Evolutionary conservation across 1,139 yeast genomes (phyloP).

Genomic region (Fermentozyma sake): DNA sequence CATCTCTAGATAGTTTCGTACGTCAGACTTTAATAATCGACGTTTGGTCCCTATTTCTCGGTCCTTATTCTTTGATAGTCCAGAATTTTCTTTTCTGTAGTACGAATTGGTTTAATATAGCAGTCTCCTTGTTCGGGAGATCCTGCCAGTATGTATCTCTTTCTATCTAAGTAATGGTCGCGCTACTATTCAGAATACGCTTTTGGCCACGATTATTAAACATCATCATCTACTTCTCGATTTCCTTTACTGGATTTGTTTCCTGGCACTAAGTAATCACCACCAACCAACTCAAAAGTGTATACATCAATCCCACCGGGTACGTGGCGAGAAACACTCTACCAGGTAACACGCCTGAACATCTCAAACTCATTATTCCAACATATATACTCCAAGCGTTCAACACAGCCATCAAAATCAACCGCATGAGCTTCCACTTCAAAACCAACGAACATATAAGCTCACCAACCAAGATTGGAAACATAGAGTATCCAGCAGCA

Average conservation of each 20-base stretch:
- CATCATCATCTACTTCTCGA: constrained; percentile 3
- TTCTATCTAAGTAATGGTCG: too few species aligned
- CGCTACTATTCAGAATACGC: too few species aligned
- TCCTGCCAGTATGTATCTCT: too few species aligned
- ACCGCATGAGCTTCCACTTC: constrained; percentile 50
- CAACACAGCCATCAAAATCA: constrained; percentile 48
- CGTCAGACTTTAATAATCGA: too few species aligned
- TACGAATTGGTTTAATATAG: too few species aligned
- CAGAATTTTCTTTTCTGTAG: too few species aligned
- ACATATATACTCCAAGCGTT: constrained; percentile 74
- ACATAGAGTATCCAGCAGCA: constrained; percentile 76
- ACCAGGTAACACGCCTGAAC: constrained; percentile 66
- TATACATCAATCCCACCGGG: constrained; percentile 74
- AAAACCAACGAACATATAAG: constrained; percentile 52
- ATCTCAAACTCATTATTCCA: constrained; percentile 58
- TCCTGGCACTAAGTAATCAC: constrained; percentile 50
- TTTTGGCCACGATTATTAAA: too few species aligned
- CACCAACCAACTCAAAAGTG: constrained; percentile 72
- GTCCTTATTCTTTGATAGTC: too few species aligned
- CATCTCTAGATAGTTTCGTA: too few species aligned
- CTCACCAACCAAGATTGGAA: constrained; percentile 71
- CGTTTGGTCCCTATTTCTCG: too few species aligned
- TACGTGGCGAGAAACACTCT: constrained; percentile 70
- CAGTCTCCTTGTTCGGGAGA: too few species aligned
- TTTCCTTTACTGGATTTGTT: too few species aligned